These are phyloP conservation scores for Mollisiaceae sp. DNA, from an alignment of 2,329 filamentous ascomycete genomes.

Conservation along the genomic window DNA sequence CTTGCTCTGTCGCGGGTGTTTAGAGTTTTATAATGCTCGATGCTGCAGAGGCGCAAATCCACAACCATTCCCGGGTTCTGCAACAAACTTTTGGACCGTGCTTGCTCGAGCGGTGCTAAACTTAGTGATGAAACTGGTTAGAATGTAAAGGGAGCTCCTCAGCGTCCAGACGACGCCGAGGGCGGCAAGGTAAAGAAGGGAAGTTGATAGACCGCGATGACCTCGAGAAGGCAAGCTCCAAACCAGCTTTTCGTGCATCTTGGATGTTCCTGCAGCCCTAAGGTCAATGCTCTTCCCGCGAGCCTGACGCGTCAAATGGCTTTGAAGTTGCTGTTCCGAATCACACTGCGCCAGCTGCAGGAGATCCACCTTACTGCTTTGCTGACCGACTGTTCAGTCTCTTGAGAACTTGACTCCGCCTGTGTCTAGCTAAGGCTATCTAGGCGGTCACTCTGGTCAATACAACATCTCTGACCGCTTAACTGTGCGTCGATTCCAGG, in stretches of 20 bases:
- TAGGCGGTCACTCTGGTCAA: background rate
- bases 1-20: background rate
- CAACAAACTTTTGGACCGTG: constrained; percentile 5
- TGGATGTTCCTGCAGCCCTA: constrained; percentile 23
- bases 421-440: background rate
- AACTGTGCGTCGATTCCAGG: background rate
- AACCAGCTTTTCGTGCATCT: constrained; percentile 18
- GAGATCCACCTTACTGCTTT: constrained; percentile 4
- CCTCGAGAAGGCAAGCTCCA: background rate
- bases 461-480: constrained; percentile 14
- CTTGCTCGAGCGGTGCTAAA: constrained; percentile 6
- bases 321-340: constrained; percentile 4
- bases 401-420: background rate
- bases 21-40: constrained; percentile 5
- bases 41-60: background rate
- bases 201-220: background rate
- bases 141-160: background rate
- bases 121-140: constrained; percentile 14
- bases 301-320: constrained; percentile 14
- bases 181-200: background rate
- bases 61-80: constrained; percentile 4
- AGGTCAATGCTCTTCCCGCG: constrained; percentile 15
- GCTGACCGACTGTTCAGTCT: constrained; percentile 10
- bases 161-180: too few relatives aligned
- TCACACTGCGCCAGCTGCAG: constrained; percentile 21